Evolutionary conservation across 1,284 basidiomycete genomes (phyloP), one percentile per base, ranked within the genome.

Genomic region (Pterulicium gracile): DNA sequence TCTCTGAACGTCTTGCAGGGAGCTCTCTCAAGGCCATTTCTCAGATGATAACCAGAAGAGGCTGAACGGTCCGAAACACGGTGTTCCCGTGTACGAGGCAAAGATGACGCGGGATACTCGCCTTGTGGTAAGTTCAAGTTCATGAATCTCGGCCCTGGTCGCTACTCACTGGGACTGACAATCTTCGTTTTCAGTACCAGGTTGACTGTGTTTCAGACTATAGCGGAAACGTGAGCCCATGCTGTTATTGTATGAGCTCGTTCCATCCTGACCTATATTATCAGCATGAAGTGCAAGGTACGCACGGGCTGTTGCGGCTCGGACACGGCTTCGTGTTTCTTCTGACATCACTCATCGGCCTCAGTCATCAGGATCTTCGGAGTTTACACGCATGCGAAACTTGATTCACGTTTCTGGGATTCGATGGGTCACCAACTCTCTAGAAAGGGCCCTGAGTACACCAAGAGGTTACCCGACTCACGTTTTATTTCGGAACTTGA

Each of bases 11-110:
- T 15, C 32, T 13, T 24, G 7, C 47, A 83, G 80, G 53, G 75
- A 81, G 49, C 64, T 83, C 2, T 83, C 80, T 0, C 70, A 73
- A 4, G 81, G 81, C 0, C 71, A 78, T 50, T 83, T 84, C 55
- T 81, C 80, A 0, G 67, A 68, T 4, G 77, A 81, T 50, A 84
- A 84, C 50, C 78, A 83, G 52, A 83, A 81, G 58, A 60, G 68
- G n/a, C 60, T 84, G 13, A 77, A 67, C 22, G 70, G 69, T 0
- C 49, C 62, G 0, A 57, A 63, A 24, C 60, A 61, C 4, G 71
- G 70, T 7, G 58, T 80, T 1, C 79, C 81, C 0, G 72, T 84
- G 4, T 84, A 70, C 46, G 80, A 82, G 55, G 81, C 81, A 0
- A 82, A 81, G 56, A 76, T 83, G 72, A 79, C 76, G 1, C 52